These are phyloP conservation scores for Metschnikowia orientalis DNA, from an alignment of 805 yeast genomes.

Conservation along the genomic window DNA sequence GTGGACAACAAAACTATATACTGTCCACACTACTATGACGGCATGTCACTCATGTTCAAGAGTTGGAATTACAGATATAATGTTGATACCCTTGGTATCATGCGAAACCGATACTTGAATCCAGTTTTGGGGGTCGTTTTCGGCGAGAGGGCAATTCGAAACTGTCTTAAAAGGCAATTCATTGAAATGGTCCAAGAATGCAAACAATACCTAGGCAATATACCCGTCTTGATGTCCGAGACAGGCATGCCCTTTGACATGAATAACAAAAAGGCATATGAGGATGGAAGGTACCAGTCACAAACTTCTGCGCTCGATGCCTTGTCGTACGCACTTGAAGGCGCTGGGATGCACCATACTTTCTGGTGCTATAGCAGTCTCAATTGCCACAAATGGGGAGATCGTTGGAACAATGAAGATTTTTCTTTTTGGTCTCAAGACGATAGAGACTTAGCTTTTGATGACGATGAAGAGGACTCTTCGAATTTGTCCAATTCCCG, in stretches of 20 bases:
- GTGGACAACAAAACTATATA: constrained; percentile 63
- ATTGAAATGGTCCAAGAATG: constrained; percentile 65
- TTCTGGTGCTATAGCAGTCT: constrained; percentile 79
- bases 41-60: constrained; percentile 87
- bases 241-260: constrained; percentile 98
- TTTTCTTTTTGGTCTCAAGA: constrained; percentile 80
- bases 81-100: constrained; percentile 84
- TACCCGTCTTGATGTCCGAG: constrained; percentile 83
- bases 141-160: constrained; percentile 77
- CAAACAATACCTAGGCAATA: constrained; percentile 52
- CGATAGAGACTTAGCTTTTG: constrained; percentile 37
- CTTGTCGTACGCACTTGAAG: constrained; percentile 71
- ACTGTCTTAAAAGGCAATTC: constrained; percentile 66
- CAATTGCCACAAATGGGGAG: constrained; percentile 84
- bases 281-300: constrained; percentile 58
- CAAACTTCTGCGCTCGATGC: constrained; percentile 88
- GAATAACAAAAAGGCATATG: constrained; percentile 74
- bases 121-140: constrained; percentile 74
- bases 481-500: constrained; percentile 5
- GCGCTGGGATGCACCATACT: constrained; percentile 64
- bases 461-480: constrained; percentile 10
- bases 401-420: constrained; percentile 90
- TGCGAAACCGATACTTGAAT: constrained; percentile 68
- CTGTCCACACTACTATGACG: constrained; percentile 93
- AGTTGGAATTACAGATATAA: constrained; percentile 80